phyloP scores from a whole-genome alignment of 148 eudicot species.

The Camellia lanceoleosa region DNA sequence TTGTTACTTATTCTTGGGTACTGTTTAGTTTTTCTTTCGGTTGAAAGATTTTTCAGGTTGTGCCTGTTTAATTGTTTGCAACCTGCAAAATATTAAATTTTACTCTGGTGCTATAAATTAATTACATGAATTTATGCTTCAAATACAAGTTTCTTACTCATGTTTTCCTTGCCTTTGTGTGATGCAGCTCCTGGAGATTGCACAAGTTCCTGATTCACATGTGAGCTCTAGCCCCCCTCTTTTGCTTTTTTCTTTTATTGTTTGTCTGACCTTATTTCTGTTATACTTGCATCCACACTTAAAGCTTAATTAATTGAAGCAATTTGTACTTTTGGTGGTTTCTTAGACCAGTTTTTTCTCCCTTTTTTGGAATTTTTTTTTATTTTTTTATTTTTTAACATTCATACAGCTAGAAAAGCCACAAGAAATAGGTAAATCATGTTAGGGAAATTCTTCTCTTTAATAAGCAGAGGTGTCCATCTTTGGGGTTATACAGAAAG shows the following conservation, averaged over 20 bases:
- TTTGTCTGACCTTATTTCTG: background rate
- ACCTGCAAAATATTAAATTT: background rate
- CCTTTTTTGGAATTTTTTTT: no score
- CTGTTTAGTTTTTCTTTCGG: no score
- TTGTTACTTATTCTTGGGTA: background rate
- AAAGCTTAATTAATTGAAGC: background rate
- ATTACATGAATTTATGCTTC: background rate
- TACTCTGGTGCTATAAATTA: background rate
- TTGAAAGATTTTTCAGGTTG: no score
- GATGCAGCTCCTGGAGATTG: slow-evolving; percentile 14
- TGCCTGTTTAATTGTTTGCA: no score
- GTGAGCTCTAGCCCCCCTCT: slow-evolving; percentile 10
- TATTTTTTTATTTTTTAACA: no score
- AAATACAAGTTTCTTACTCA: background rate
- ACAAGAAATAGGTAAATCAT: background rate
- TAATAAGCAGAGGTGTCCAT: no score
- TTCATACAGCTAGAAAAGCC: background rate
- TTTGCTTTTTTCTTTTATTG: background rate
- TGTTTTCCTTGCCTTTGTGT: background rate
- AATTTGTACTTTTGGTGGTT: no score
- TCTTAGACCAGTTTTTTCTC: no score
- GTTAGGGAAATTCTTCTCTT: background rate
- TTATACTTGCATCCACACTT: background rate
- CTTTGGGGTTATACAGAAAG: no score
- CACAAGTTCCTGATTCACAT: slow-evolving; percentile 12